Percentiles rank a stretch among this genome's conserved stretches.
phyloP scores from a whole-genome alignment of 345 rosid genomes.

The Triadica sebifera region DNA sequence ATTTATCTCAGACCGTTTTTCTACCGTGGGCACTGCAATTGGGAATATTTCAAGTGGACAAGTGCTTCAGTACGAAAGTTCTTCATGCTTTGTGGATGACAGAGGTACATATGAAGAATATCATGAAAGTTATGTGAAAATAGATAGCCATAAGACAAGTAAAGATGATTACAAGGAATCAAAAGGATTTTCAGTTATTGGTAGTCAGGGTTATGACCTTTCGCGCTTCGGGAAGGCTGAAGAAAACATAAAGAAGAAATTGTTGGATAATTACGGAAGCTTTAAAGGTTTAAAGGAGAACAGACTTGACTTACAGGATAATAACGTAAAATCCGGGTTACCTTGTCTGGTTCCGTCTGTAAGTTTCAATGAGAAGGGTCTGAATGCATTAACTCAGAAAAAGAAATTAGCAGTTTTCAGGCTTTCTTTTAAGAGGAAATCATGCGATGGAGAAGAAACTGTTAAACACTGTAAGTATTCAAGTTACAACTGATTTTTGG shows the following conservation, averaged over 20 bases:
- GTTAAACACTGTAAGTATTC: slow-evolving; percentile 46
- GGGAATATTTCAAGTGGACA: slow-evolving; percentile 53
- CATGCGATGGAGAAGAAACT: slow-evolving; percentile 62
- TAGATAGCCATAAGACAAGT: slow-evolving; percentile 42
- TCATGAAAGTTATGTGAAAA: slow-evolving; percentile 57
- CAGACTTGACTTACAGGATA: slow-evolving; percentile 30
- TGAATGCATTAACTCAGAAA: slow-evolving; percentile 32
- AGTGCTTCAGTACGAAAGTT: slow-evolving; percentile 67
- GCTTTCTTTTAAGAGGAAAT: slow-evolving; percentile 66
- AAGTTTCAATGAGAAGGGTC: slow-evolving; percentile 43
- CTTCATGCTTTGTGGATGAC: slow-evolving; percentile 53
- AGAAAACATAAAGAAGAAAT: slow-evolving; percentile 41
- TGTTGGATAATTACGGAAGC: slow-evolving; percentile 38
- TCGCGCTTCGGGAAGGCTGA: slow-evolving; percentile 35
- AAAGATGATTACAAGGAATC: slow-evolving; percentile 41
- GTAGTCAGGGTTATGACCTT: slow-evolving; percentile 31
- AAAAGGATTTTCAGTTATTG: slow-evolving; percentile 21
- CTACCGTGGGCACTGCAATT: slow-evolving; percentile 33
- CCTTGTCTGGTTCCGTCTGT: slow-evolving; percentile 38
- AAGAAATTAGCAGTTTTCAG: slow-evolving; percentile 49
- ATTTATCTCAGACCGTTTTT: slow-evolving; percentile 47
- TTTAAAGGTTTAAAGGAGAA: slow-evolving; percentile 42
- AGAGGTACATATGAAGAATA: slow-evolving; percentile 62
- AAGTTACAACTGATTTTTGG: neutral
- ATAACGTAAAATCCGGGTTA: slow-evolving; percentile 31